These are phyloP conservation scores for Dionaea muscipula DNA, from an alignment of 179 eudicot species.

Conservation along the genomic window DNA sequence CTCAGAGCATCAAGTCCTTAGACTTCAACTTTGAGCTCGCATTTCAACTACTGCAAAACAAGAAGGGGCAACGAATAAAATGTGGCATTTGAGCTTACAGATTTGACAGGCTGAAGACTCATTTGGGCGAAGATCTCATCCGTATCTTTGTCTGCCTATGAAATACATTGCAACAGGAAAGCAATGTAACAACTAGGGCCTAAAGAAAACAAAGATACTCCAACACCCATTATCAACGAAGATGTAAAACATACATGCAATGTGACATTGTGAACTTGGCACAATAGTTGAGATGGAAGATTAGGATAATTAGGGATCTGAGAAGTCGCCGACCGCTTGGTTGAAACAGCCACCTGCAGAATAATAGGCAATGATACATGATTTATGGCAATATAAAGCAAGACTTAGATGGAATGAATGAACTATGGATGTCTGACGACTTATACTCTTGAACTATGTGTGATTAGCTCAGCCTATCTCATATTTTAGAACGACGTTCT, in stretches of 20 bases:
- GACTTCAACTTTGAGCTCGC: too few relatives aligned
- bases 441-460: too few relatives aligned
- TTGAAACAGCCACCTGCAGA: slow-evolving; percentile 73
- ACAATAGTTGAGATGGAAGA: slow-evolving; percentile 73
- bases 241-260: slow-evolving; percentile 50
- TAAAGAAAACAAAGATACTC: not conserved
- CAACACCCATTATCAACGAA: not conserved
- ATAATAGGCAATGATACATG: not conserved
- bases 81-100: slow-evolving; percentile 31
- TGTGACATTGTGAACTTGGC: slow-evolving; percentile 87
- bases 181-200: not conserved
- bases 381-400: too few relatives aligned
- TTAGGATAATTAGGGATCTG: slow-evolving; percentile 91
- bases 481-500: too few relatives aligned
- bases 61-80: not conserved
- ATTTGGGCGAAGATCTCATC: slow-evolving; percentile 93
- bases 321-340: slow-evolving; percentile 65
- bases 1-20: not conserved
- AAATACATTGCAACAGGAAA: not conserved
- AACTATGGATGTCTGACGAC: too few relatives aligned
- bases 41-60: not conserved
- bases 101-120: slow-evolving; percentile 82
- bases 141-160: slow-evolving; percentile 85
- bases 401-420: too few relatives aligned
- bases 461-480: too few relatives aligned